Evolutionary conservation across 164 flowering plant genomes (phyloP), one percentile per base, ranked within the genome.

Genomic region (Tinospora cordifolia): DNA sequence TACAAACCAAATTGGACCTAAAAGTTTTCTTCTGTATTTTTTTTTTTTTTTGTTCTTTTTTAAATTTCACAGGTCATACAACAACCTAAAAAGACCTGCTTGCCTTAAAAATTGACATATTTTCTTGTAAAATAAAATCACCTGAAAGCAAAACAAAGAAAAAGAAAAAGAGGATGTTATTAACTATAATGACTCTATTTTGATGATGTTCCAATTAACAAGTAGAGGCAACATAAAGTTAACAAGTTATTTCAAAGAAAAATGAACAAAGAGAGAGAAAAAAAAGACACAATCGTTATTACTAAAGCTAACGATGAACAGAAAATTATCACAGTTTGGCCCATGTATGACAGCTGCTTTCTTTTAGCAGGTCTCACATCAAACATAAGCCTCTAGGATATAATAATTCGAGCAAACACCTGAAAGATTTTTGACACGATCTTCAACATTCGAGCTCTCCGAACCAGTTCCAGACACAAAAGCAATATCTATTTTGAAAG

Each of bases 391-490:
- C 30, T 17, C 30, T 38, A 11, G 27, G 24, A 17, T n/a, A 25
- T 26, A 70, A 70, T 8, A 40, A 15, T 59, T 47, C 65, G 12
- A 68, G 39, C 47, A 77, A 63, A 63, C 71, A 95, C 98, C 99
- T 88, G 92, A 80, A 63, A 90, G 91, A 62, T 79, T 87, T 60
- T 72, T 80, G 60, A 87, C 74, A 62, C 98, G 94, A 27, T 90
- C 86, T 80, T 85, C 84, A 46, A 79, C 77, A 68, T 82, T 84
- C 76, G 94, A 83, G 69, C 58, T 80, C 68, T 77, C 63, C 38
- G 72, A 74, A 72, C 79, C 84, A 75, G 85, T 75, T 74, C 90
- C 98, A 73, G 97, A 88, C 67, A 92, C 72, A 76, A 95, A 92
- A 65, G 83, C 85, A 74, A 92, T 65, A 76, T 95, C 96, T 70